phyloP scores from a whole-genome alignment of 179 eudicot species.

The Spinacia oleracea region DNA sequence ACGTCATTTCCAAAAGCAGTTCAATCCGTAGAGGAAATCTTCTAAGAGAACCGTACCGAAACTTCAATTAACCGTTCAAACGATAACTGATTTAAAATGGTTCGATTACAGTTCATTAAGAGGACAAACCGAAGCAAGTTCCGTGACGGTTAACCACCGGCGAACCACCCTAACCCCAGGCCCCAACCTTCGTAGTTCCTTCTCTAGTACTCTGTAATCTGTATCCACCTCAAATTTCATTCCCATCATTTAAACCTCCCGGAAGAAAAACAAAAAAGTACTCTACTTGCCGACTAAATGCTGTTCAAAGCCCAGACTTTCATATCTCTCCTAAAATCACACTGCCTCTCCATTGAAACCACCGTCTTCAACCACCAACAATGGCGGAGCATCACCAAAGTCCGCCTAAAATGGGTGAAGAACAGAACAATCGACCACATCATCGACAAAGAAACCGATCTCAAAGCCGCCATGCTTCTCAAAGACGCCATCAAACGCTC shows the following conservation, averaged over 20 bases:
- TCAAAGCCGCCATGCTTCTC: conserved; percentile 80
- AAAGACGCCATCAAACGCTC: conserved; percentile 76
- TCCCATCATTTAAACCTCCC: background rate
- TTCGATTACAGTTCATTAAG: too few relatives aligned
- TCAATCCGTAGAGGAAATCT: too few relatives aligned
- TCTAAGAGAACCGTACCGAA: too few relatives aligned
- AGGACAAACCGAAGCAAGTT: too few relatives aligned
- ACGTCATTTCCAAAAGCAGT: too few relatives aligned
- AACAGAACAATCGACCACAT: conserved; percentile 68
- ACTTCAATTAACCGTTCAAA: too few relatives aligned
- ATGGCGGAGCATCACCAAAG: conserved; percentile 56
- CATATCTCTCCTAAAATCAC: conserved; percentile 4
- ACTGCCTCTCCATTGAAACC: background rate
- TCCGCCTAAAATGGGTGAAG: conserved; percentile 88
- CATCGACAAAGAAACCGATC: conserved; percentile 76
- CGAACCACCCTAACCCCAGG: too few relatives aligned
- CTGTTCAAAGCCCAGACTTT: background rate
- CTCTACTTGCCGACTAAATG: background rate
- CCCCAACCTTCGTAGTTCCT: too few relatives aligned
- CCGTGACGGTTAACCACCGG: too few relatives aligned
- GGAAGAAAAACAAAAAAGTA: background rate
- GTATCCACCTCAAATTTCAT: too few relatives aligned
- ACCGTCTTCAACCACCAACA: conserved; percentile 22
- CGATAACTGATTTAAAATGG: too few relatives aligned
- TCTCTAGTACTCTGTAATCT: too few relatives aligned